These are phyloP conservation scores for Talaromyces sp. DNA, from an alignment of 2,329 filamentous ascomycete genomes.

Conservation along the genomic window DNA sequence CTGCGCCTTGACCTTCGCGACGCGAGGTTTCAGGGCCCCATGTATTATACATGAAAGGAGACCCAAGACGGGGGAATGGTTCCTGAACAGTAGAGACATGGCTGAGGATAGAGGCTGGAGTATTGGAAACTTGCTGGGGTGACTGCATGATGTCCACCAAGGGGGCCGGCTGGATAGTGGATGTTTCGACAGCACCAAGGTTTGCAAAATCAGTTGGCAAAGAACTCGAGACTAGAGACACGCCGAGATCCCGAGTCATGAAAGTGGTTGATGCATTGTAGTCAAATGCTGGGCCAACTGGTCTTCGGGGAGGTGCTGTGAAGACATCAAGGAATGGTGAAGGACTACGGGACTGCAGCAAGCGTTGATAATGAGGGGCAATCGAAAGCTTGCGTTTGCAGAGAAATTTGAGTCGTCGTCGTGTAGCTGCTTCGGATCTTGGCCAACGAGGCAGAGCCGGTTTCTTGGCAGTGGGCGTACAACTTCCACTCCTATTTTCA, in stretches of 20 bases:
- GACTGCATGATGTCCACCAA: constrained; percentile 14
- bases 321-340: constrained; percentile 52
- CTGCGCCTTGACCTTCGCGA: constrained; percentile 25
- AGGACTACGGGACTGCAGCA: constrained; percentile 59
- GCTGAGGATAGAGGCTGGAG: neutral
- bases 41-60: constrained; percentile 49
- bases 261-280: constrained; percentile 31
- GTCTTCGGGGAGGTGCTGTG: constrained; percentile 27
- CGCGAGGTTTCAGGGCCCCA: constrained; percentile 46
- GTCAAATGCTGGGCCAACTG: neutral
- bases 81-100: constrained; percentile 20
- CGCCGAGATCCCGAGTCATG: constrained; percentile 44
- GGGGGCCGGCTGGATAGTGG: constrained; percentile 19
- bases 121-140: constrained; percentile 12
- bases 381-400: constrained; percentile 61
- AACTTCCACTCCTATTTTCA: constrained; percentile 48
- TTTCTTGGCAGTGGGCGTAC: constrained; percentile 43
- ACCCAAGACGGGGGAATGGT: constrained; percentile 45
- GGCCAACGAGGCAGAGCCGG: constrained; percentile 50
- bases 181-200: neutral
- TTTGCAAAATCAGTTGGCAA: constrained; percentile 37
- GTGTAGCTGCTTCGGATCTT: constrained; percentile 56
- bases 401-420: constrained; percentile 56
- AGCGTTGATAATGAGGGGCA: constrained; percentile 61
- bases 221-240: constrained; percentile 43